These are phyloP conservation scores for Pseudocohnilembus persalinus DNA, from an alignment of 169 alveolate species.

Conservation along the genomic window DNA sequence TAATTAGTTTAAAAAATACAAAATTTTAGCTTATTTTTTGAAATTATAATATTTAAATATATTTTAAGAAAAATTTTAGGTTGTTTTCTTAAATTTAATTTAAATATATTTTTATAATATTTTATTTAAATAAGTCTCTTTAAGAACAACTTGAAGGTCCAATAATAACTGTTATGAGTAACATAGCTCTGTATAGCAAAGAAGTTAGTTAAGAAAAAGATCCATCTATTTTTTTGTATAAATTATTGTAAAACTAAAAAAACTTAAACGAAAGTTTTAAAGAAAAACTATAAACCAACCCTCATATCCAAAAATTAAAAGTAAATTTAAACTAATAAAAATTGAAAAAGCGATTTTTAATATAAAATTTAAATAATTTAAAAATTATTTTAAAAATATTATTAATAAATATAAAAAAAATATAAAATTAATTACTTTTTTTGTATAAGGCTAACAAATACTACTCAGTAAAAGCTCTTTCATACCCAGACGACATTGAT, in stretches of 20 bases:
- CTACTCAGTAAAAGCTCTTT: conserved; percentile 33
- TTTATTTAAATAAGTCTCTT: background rate
- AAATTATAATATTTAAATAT: too few species aligned
- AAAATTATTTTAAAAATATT: background rate
- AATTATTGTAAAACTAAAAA: conserved; percentile 25
- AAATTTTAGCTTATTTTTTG: too few species aligned
- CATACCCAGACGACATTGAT: conserved; percentile 28
- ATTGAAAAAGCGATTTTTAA: too few species aligned
- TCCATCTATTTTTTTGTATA: conserved; percentile 25
- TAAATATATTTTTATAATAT: background rate
- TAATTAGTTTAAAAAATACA: too few species aligned
- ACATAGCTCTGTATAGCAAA: conserved; percentile 28
- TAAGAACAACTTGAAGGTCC: background rate
- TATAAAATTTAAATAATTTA: background rate
- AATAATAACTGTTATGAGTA: conserved; percentile 9
- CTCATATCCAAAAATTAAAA: conserved; percentile 25
- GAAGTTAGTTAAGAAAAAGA: conserved; percentile 32
- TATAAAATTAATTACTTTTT: too few species aligned
- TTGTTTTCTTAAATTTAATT: too few species aligned
- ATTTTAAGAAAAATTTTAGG: too few species aligned
- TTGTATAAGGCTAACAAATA: conserved; percentile 1
- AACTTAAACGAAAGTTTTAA: conserved; percentile 7
- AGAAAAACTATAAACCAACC: conserved; percentile 22
- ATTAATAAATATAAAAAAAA: too few species aligned
- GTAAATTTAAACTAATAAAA: conserved; percentile 27